Conservation (phyloP, 202 grass and related monocot genomes). For the Eragrostis tef region DNA sequence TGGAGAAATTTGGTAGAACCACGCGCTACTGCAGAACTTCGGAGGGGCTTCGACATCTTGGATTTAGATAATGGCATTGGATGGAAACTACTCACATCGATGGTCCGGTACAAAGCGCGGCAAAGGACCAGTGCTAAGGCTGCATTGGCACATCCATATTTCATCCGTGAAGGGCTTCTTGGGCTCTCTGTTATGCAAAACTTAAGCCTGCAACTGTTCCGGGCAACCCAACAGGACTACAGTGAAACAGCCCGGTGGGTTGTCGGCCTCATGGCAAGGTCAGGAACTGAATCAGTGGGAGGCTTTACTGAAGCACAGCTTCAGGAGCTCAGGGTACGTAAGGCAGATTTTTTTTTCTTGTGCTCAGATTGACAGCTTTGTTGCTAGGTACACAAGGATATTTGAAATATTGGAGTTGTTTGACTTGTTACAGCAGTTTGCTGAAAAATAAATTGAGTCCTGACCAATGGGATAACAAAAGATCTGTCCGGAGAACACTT, state of each 20-base stretch:
- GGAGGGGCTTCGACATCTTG: conserved; percentile 85
- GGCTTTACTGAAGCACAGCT: conserved; percentile 99
- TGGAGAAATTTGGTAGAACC: conserved; percentile 87
- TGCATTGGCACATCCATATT: conserved; percentile 82
- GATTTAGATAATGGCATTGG: conserved; percentile 84
- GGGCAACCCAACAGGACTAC: conserved; percentile 92
- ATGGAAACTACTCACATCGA: conserved; percentile 82
- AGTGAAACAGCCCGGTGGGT: conserved; percentile 86
- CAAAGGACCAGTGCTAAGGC: conserved; percentile 86
- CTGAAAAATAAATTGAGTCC: neutral
- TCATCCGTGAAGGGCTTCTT: conserved; percentile 84
- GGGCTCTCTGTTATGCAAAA: conserved; percentile 91
- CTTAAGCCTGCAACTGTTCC: conserved; percentile 70
- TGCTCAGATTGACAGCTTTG: too few relatives aligned
- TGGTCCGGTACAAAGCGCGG: conserved; percentile 85
- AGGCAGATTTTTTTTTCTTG: neutral
- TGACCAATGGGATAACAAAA: neutral
- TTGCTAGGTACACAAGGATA: too few relatives aligned
- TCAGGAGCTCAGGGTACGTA: conserved; percentile 80
- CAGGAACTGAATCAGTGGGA: conserved; percentile 69
- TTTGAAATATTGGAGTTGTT: neutral
- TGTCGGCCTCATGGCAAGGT: conserved; percentile 75
- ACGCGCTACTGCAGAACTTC: conserved; percentile 71
- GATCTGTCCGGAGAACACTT: conserved; percentile 11
- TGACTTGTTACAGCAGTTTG: conserved; percentile 16